A percentile compares a stretch with the other conserved stretches of the same genome.
phyloP scores from a whole-genome alignment of 345 rosid genomes.

The Eucalyptus cloeziana region DNA sequence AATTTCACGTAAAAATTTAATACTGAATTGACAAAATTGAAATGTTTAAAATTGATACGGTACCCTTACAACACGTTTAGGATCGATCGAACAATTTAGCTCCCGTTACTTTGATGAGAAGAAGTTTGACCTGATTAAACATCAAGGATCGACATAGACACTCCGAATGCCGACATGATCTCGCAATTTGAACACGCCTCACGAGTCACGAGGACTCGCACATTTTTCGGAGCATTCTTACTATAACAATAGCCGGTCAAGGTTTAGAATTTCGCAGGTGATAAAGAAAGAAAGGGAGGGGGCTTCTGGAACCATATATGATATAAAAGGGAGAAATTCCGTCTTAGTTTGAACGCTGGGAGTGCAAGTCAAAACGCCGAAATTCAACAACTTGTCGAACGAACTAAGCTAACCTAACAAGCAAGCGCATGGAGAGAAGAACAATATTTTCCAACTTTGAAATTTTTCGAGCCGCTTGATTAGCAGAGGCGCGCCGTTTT shows the following conservation, averaged over 20 bases:
- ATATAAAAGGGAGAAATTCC: not conserved
- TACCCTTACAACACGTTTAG: not conserved
- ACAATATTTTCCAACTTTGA: not conserved
- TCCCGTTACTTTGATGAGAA: not conserved
- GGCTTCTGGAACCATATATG: not conserved
- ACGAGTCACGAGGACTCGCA: not conserved
- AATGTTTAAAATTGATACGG: rapidly evolving
- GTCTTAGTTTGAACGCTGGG: not conserved
- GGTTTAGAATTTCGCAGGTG: not conserved
- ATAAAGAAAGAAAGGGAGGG: not conserved
- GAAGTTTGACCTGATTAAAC: not conserved
- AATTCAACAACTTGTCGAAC: not conserved
- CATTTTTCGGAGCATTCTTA: not conserved
- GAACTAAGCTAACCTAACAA: not conserved
- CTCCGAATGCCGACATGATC: not conserved
- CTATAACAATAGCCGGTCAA: not conserved
- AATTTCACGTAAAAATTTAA: not conserved
- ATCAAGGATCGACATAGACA: not conserved
- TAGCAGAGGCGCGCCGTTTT: not conserved
- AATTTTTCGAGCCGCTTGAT: not conserved
- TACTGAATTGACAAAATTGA: rapidly evolving
- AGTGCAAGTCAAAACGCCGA: not conserved
- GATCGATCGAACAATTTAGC: not conserved
- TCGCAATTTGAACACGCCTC: not conserved
- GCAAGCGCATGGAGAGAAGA: not conserved